These are phyloP conservation scores for Cystobasidium ongulense DNA, from an alignment of 768 basidiomycete genomes.

Conservation along the genomic window DNA sequence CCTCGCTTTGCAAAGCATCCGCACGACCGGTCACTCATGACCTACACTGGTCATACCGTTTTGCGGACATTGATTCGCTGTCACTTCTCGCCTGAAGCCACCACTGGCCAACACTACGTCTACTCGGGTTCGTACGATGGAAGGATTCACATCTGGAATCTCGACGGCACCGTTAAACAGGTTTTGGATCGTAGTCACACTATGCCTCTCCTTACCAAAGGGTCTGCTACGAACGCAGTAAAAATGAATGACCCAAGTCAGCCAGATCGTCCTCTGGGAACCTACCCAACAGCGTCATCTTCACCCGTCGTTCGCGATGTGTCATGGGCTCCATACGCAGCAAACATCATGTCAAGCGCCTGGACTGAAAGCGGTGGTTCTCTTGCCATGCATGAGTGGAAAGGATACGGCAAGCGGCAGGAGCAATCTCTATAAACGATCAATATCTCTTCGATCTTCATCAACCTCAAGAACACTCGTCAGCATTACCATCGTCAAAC, in stretches of 20 bases:
- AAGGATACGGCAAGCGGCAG: conserved; percentile 47
- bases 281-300: conserved; percentile 40
- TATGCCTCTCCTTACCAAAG: conserved; percentile 55
- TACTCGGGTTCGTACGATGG: conserved; percentile 90
- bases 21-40: conserved; percentile 87
- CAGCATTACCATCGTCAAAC: too few relatives aligned
- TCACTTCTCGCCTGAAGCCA: conserved; percentile 86
- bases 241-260: conserved; percentile 37
- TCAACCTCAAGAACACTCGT: too few relatives aligned
- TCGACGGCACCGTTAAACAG: conserved; percentile 79
- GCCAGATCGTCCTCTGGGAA: background rate
- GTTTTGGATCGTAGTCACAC: conserved; percentile 69
- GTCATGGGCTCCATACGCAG: conserved; percentile 88
- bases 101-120: conserved; percentile 84
- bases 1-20: conserved; percentile 58
- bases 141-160: conserved; percentile 85
- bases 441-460: too few relatives aligned
- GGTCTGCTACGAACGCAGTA: conserved; percentile 58
- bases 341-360: conserved; percentile 80
- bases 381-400: conserved; percentile 93
- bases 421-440: background rate
- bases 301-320: conserved; percentile 64
- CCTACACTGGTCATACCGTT: conserved; percentile 83
- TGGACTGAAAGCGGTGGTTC: conserved; percentile 60
- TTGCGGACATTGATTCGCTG: conserved; percentile 87